phyloP scores from a whole-genome alignment of 1,284 basidiomycete species.

The Ceratobasidium sp. region DNA sequence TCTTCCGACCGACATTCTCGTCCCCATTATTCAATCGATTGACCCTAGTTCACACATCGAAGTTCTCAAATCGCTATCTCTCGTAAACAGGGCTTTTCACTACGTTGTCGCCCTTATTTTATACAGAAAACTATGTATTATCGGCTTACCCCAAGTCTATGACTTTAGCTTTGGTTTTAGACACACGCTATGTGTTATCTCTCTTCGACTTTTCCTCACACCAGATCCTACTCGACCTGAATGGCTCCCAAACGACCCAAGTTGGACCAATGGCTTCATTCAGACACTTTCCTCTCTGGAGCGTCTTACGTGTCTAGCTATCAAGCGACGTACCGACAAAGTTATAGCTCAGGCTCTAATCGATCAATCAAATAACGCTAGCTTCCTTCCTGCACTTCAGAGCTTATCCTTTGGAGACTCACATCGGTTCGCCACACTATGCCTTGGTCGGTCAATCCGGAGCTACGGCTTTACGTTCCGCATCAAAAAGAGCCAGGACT shows the following conservation, averaged over 20 bases:
- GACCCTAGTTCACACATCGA: neutral
- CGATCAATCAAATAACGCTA: neutral
- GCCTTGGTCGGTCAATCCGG: neutral
- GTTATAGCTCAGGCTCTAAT: neutral
- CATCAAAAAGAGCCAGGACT: slow-evolving; percentile 3
- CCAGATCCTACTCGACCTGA: slow-evolving; percentile 11
- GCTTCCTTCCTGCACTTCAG: slow-evolving; percentile 29
- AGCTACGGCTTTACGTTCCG: slow-evolving; percentile 17
- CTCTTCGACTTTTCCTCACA: neutral
- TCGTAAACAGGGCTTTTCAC: slow-evolving; percentile 26
- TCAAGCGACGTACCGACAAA: slow-evolving; percentile 2
- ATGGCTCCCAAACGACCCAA: neutral
- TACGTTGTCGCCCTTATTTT: slow-evolving; percentile 27
- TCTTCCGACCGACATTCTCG: slow-evolving; percentile 19
- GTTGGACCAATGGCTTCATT: neutral
- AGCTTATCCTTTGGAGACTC: slow-evolving; percentile 27
- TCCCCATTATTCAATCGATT: slow-evolving; percentile 1
- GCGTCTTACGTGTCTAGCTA: slow-evolving; percentile 8
- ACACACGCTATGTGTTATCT: slow-evolving; percentile 11
- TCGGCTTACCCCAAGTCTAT: neutral
- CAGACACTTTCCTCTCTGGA: neutral
- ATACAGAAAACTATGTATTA: neutral
- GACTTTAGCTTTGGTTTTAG: slow-evolving; percentile 15
- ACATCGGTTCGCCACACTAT: slow-evolving; percentile 4
- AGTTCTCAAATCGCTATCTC: slow-evolving; percentile 11